Percentiles rank a stretch among this genome's conserved stretches.
Evolutionary conservation across 2,329 filamentous ascomycete genomes (phyloP).

Genomic region (Pseudogymnoascus sp.): DNA sequence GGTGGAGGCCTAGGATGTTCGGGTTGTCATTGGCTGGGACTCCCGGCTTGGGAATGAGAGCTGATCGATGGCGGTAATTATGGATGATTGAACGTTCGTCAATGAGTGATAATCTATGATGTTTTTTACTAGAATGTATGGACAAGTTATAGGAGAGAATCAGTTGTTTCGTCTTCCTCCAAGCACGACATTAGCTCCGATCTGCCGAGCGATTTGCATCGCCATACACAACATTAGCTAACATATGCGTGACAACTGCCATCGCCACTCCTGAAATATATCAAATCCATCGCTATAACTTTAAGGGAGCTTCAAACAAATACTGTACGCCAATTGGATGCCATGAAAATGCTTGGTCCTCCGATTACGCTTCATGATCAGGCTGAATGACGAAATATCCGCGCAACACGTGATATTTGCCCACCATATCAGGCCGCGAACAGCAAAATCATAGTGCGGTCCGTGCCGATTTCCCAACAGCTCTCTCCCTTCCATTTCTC

Average conservation of each 20-base stretch:
- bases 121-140: neutral
- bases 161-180: neutral
- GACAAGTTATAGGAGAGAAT: neutral
- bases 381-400: slow-evolving; percentile 5
- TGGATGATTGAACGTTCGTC: neutral
- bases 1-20: neutral
- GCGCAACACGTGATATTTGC: neutral
- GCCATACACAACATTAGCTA: neutral
- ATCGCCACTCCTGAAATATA: neutral
- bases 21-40: neutral
- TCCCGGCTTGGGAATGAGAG: neutral
- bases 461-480: slow-evolving; percentile 8
- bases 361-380: slow-evolving; percentile 5
- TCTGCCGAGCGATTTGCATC: neutral
- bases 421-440: neutral
- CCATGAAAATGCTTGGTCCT: neutral
- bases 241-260: neutral
- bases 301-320: neutral
- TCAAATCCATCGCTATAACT: neutral
- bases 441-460: slow-evolving; percentile 6
- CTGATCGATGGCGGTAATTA: neutral
- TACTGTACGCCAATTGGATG: neutral
- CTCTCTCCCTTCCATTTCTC: slow-evolving; percentile 4
- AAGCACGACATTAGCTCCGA: neutral
- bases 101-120: neutral